Evolutionary conservation across 495 filamentous ascomycete species (phyloP), one percentile per base, ranked within the genome.

Genomic region (Lasiosphaeria hispida): DNA sequence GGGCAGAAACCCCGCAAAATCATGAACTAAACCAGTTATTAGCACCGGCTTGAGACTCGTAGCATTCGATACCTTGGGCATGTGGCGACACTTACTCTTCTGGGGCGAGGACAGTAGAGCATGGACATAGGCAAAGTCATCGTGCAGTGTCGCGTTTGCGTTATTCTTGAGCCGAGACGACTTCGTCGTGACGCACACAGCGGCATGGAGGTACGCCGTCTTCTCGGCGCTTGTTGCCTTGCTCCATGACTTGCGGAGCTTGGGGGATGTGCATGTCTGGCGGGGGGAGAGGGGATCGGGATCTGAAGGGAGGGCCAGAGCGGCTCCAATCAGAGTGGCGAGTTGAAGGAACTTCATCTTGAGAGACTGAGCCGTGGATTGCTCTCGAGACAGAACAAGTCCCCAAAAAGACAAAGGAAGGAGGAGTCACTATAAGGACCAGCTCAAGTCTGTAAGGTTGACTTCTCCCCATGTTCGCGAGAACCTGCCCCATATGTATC

Each of bases 181-280:
- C 51, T 53, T 53, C 51, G 17, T 53, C 14, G 36, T 40, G 11
- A 53, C 10, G 51, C 51, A 53, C 13, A 53, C 36, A 30, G 51
- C 51, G 38, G 51, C 51, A 7, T 53, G 30, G 38, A 53, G 14
- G 15, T 53, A 53, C 23, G 51, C 51, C 18, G 38, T 41, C 38
- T 42, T 53, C 38, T 53, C 51, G 4, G 51, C 51, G 0, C 17
- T 35, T 7, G 51, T 53, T 4, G 51, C 51, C 37, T 14, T 34
- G n/a, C 14, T 41, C 51, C 51, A 53, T 18, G 18, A 30, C 51
- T 53, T 53, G 51, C 51, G 51, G 10, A 53, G 38, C 39, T 53
- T 53, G 15, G 51, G 51, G 4, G 51, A 41, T 9, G 15, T 42
- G 38, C 51, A 53, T 14, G 51, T 42, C 17, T 53, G 51, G 4